A percentile compares a stretch with the other conserved stretches of the same genome.
Conservation (phyloP, 2,329 filamentous ascomycete genomes). For the Colletotrichum plurivorum region DNA sequence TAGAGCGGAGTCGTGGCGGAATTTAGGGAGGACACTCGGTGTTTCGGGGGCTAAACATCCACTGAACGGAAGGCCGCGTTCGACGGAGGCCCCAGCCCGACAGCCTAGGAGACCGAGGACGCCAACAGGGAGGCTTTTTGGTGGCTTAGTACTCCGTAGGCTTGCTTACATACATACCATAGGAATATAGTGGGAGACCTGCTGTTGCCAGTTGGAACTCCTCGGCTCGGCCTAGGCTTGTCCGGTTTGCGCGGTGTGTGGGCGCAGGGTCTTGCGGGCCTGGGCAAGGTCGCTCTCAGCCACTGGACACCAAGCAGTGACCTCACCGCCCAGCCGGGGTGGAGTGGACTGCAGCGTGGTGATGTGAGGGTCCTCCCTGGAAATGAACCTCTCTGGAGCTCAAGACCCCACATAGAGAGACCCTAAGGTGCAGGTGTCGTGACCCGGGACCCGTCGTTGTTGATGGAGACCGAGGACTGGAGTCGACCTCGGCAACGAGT, state of each 20-base stretch:
- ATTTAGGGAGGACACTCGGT: conserved; percentile 17
- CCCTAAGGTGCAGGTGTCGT: conserved; percentile 2
- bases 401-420: conserved; percentile 10
- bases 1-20: conserved; percentile 26
- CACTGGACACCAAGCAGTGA: conserved; percentile 21
- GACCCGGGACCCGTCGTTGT: conserved; percentile 6
- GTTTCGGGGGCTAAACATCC: conserved; percentile 20
- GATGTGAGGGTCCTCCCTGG: conserved; percentile 3
- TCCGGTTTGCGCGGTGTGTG: background rate
- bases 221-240: background rate
- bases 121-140: background rate
- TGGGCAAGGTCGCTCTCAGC: conserved; percentile 1
- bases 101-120: background rate
- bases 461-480: background rate
- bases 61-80: conserved; percentile 31
- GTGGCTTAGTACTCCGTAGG: too few species aligned
- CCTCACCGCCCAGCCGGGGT: conserved; percentile 10
- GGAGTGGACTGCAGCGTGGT: background rate
- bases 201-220: too few species aligned
- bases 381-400: background rate
- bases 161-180: background rate
- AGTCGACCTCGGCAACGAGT: conserved; percentile 28
- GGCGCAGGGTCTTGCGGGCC: background rate
- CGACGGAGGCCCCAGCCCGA: conserved; percentile 11
- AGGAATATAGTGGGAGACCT: too few species aligned